Evolutionary conservation across 208 protist genomes (phyloP), one percentile per base, ranked within the genome.

Genomic region (Crithidia sp.): DNA sequence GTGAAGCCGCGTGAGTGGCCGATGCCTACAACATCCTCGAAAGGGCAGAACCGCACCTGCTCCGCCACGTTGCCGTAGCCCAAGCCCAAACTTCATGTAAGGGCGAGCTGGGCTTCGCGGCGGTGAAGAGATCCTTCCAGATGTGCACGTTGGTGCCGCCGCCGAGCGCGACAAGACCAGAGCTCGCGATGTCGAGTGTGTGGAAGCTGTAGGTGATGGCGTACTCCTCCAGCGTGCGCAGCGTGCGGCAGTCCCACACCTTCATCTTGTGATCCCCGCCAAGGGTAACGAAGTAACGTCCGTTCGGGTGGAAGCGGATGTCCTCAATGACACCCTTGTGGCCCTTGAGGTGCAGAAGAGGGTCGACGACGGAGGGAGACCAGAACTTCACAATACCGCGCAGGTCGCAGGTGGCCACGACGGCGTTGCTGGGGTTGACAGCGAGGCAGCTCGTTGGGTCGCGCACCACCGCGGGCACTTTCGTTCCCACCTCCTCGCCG

Each of bases 201-300:
- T 85, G 84, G 66, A 95, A 94, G 44, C 71, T 83, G 79, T 95
- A 93, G 43, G 87, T 92, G 59, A 95, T 71, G 66, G 89, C 89
- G 74, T 95, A 95, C 77, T 96, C 89, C 74, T 98, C 88, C 49
- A 98, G 71, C 28, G 90, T 71, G 59, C 95, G 83, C 66, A 98
- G 97, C 3, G 88, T 99, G 49, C 99, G 86, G 52, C 98, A 79
- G 82, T 99, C 99, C 96, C 97, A 99, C 12, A 99, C 86, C 77
- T 98, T 98, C 62, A 99, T 79, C 66, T 94, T 90, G 41, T 97
- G 87, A 78, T 99, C 99, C 5, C 87, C 99, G 19, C 98, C 98
- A 6, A 98, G 74, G 4, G 98, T 99, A 7, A 96, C 71, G 68
- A 99, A 96, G 84, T 99, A 97, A 58, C 94, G 96, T 14, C 94